These are phyloP conservation scores for Cladophialophora carrionii DNA, from an alignment of 2,329 filamentous ascomycete genomes.

Conservation along the genomic window DNA sequence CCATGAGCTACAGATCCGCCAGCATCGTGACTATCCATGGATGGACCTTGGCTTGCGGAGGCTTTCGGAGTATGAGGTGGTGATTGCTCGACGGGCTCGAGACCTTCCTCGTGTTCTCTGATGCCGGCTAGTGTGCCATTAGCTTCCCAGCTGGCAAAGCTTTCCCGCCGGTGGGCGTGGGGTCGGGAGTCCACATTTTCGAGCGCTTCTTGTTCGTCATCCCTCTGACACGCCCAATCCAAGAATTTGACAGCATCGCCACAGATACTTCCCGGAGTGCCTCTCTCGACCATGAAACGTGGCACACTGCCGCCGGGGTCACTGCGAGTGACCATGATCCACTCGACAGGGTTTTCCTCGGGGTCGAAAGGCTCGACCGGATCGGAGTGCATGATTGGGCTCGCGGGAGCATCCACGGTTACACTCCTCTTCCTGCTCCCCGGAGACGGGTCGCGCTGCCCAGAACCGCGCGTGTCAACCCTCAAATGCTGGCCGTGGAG, in stretches of 20 bases:
- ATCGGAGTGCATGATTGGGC: slow-evolving; percentile 14
- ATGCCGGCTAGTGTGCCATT: slow-evolving; percentile 39
- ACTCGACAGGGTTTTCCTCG: slow-evolving; percentile 73
- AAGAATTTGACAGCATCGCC: slow-evolving; percentile 79
- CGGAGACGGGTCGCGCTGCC: slow-evolving; percentile 28
- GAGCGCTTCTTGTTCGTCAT: slow-evolving; percentile 48
- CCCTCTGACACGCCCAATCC: slow-evolving; percentile 69
- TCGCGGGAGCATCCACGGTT: slow-evolving; percentile 28
- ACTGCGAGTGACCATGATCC: slow-evolving; percentile 89
- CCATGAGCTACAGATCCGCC: slow-evolving; percentile 7
- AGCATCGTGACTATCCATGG: neutral
- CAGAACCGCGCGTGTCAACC: slow-evolving; percentile 23
- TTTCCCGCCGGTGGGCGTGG: slow-evolving; percentile 28
- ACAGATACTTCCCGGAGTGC: slow-evolving; percentile 79
- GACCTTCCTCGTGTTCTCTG: slow-evolving; percentile 32
- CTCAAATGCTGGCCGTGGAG: slow-evolving; percentile 23
- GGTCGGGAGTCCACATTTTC: slow-evolving; percentile 23
- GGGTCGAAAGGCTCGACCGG: slow-evolving; percentile 45
- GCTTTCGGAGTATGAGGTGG: slow-evolving; percentile 22
- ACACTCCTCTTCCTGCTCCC: slow-evolving; percentile 30
- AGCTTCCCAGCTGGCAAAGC: slow-evolving; percentile 38
- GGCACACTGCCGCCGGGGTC: slow-evolving; percentile 88
- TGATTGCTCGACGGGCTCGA: slow-evolving; percentile 18
- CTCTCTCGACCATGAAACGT: slow-evolving; percentile 86
- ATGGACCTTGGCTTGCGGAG: slow-evolving; percentile 6